phyloP scores from a whole-genome alignment of 148 eudicot genomes.

The Cornus florida region DNA sequence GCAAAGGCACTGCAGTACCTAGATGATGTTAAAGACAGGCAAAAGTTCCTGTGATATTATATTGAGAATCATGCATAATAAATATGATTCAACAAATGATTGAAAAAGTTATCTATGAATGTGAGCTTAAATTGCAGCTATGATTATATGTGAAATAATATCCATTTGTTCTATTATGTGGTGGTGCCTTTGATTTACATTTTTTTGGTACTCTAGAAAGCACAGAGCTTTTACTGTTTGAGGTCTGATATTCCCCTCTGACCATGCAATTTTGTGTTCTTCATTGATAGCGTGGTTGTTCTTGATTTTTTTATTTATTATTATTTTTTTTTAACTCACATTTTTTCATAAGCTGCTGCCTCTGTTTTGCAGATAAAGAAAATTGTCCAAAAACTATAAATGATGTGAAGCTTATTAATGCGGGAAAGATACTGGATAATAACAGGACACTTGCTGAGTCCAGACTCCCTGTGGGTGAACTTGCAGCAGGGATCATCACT shows the following conservation, averaged over 20 bases:
- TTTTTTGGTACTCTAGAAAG: background rate
- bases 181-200: background rate
- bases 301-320: background rate
- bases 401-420: constrained; percentile 55
- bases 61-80: background rate
- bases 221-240: background rate
- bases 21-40: too few species aligned
- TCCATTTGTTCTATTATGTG: background rate
- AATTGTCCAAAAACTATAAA: constrained; percentile 41
- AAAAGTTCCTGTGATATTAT: too few species aligned
- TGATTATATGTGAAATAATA: background rate
- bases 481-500: constrained; percentile 48
- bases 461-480: constrained; percentile 44
- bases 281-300: background rate
- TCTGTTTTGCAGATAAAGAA: constrained; percentile 38
- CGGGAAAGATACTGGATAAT: constrained; percentile 61
- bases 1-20: too few species aligned
- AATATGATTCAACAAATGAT: background rate
- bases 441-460: constrained; percentile 51
- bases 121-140: background rate
- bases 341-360: constrained; percentile 5
- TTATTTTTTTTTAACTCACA: too few species aligned
- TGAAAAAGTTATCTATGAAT: background rate
- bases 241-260: background rate
- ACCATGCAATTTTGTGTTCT: background rate